Conservation (phyloP, 1,284 basidiomycete species). For the Malassezia furfur region DNA sequence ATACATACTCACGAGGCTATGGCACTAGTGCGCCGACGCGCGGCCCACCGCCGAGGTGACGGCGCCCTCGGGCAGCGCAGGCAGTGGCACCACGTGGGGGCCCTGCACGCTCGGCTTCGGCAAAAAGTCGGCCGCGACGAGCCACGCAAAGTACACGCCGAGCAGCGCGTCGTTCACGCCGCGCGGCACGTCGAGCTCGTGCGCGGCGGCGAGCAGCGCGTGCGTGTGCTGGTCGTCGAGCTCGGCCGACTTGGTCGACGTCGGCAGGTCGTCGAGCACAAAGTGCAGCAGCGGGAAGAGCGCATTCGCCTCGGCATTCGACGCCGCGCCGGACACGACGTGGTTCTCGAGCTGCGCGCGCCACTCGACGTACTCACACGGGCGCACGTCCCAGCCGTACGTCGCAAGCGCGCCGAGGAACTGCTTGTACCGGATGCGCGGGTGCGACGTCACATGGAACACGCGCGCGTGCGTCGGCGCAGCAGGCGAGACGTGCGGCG, state of each 20-base stretch:
- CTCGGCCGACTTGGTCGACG: slow-evolving; percentile 86
- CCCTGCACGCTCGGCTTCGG: slow-evolving; percentile 14
- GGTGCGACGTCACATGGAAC: slow-evolving; percentile 77
- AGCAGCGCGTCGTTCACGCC: slow-evolving; percentile 71
- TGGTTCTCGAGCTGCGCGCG: slow-evolving; percentile 83
- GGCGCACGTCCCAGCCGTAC: slow-evolving; percentile 72
- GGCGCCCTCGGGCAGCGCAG: slow-evolving; percentile 23
- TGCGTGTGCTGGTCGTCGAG: slow-evolving; percentile 78
- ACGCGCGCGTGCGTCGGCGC: slow-evolving; percentile 57
- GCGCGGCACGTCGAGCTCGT: slow-evolving; percentile 51
- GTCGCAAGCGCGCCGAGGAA: slow-evolving; percentile 65
- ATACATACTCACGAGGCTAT: slow-evolving; percentile 14
- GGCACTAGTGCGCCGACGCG: slow-evolving; percentile 23
- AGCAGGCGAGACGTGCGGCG: slow-evolving; percentile 13
- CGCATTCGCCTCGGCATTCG: slow-evolving; percentile 80
- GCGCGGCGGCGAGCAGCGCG: slow-evolving; percentile 56
- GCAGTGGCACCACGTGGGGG: slow-evolving; percentile 19
- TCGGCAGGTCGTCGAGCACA: slow-evolving; percentile 91
- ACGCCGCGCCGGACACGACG: slow-evolving; percentile 56
- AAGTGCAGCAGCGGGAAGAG: slow-evolving; percentile 95
- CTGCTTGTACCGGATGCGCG: slow-evolving; percentile 79
- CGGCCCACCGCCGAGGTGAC: slow-evolving; percentile 43
- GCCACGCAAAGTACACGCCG: slow-evolving; percentile 87
- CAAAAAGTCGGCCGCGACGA: slow-evolving; percentile 76
- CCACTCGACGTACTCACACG: slow-evolving; percentile 86